Evolutionary conservation across 164 flowering plant species (phyloP), one percentile per base, ranked within the genome.

Genomic region (Litsea cubeba): DNA sequence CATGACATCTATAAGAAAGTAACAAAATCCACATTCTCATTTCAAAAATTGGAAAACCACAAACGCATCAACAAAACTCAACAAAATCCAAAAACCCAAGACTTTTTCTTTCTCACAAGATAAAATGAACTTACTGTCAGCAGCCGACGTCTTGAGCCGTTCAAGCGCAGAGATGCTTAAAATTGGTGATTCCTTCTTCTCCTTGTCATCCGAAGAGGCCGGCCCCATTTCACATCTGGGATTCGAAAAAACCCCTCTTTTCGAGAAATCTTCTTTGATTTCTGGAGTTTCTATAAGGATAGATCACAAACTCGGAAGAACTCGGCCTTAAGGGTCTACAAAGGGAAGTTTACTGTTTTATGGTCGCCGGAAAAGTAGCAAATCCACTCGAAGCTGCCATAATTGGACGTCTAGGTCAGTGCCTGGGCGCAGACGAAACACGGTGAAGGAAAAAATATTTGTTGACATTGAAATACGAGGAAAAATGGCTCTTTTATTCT

Each of bases 101-200:
- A 25, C 26, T 25, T 25, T 25, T 25, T 25, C 1, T 25, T 25
- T 25, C 1, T 25, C 26, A 25, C 1, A 25, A 25, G 26, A 25
- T 25, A 25, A 25, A 25, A 25, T 25, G 26, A 0, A 76, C 88
- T 54, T 82, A 92, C 98, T 74, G 78, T 92, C 98, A 75, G 84
- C 90, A 1, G 85, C 97, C 3, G 95, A 89, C n/a, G 87, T 78
- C 81, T 92, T 92, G 82, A 95, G 97, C 87, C 82, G 91, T 70
- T 92, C 94, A 51, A 95, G 94, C 72, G 94, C 94, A 32, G 94
- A 83, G 67, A 90, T 50, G 75, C 91, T 87, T 14, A 96, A 83
- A 69, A 84, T 79, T 70, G 76, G 84, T 11, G 79, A 69, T 72
- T 74, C 80, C 12, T 28, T 58, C 50, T 18, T 30, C 49, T 71